Base-by-base conservation (phyloP, 768 basidiomycete genomes). In the Podaxis sp. region DNA sequence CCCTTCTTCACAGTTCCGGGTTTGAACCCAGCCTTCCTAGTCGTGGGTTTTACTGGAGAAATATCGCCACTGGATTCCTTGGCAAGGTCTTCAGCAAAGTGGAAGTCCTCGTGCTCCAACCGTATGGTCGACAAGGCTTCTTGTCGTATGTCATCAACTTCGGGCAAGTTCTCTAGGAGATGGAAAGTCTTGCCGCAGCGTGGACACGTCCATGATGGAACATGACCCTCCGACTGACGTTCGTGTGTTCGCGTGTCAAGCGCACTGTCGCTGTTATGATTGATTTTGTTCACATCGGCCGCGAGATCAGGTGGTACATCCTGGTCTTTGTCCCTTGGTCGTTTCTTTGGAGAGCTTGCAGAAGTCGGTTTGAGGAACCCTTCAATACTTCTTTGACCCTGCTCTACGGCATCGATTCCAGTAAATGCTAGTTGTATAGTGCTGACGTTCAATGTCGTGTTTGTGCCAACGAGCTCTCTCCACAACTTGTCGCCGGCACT, bases 41-140 rank as follows among this genome's bases (percentile, higher is more conserved):
- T 64, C 13, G 60, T 59, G 26, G 67, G 61, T 17, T 68, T 67
- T 19, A 52, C 44, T 4, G 62, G 51, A 42, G 65, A 66, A 40
- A 62, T 65, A 3, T 22, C 28, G 38, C 66, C 69, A 52, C 70
- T 72, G 56, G 74, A 63, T 58, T 80, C 77, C 26, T 81, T 81
- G 22, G 88, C 82, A 56, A 98, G 71, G 60, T 93, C 89, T 68
- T 87, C 81, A 1, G 96, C 95, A 67, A 94, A 87, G 73, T 98
- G 96, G 73, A 86, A 97, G 74, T 97, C 96, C 39, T 85, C 82
- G 68, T 98, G 96, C 70, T 97, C 96, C 73, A 82, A 67, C 59
- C 79, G 79, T 60, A 85, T 70, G 63, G 74, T 74, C 5, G 73
- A 76, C 40, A 88, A 67, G 19, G 69, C 78, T 68, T 69, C 70